phyloP scores from a whole-genome alignment of 2,329 filamentous ascomycete species.

The Fusarium agapanthi region DNA sequence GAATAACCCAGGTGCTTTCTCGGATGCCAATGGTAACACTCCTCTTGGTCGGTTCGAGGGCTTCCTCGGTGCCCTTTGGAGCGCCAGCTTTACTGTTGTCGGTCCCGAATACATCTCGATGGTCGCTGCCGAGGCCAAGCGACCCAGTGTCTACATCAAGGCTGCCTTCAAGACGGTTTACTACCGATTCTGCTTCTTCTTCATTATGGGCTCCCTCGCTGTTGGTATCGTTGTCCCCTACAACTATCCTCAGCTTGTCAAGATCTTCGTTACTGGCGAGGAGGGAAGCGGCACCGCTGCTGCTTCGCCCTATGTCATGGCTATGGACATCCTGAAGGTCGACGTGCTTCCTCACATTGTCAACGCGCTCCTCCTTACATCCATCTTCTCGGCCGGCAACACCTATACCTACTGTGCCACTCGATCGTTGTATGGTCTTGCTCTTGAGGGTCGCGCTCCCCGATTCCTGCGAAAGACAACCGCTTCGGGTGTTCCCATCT shows the following conservation, averaged over 20 bases:
- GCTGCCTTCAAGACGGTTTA: slow-evolving; percentile 78
- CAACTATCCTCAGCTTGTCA: slow-evolving; percentile 65
- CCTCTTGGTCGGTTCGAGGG: slow-evolving; percentile 74
- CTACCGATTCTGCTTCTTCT: slow-evolving; percentile 76
- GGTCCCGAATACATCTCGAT: slow-evolving; percentile 75
- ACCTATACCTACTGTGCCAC: slow-evolving; percentile 62
- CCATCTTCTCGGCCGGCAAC: slow-evolving; percentile 58
- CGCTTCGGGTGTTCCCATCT: slow-evolving; percentile 68
- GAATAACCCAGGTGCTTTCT: slow-evolving; percentile 55
- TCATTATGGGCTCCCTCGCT: slow-evolving; percentile 72
- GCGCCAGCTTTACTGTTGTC: slow-evolving; percentile 69
- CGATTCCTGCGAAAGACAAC: slow-evolving; percentile 66
- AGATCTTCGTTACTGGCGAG: slow-evolving; percentile 54
- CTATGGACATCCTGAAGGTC: slow-evolving; percentile 65
- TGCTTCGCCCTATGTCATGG: slow-evolving; percentile 70
- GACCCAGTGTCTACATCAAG: slow-evolving; percentile 70
- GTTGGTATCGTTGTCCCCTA: slow-evolving; percentile 74
- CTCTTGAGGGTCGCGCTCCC: slow-evolving; percentile 59
- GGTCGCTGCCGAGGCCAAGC: slow-evolving; percentile 74
- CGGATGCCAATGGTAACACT: slow-evolving; percentile 64
- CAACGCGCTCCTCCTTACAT: slow-evolving; percentile 60
- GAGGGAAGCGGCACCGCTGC: slow-evolving; percentile 56
- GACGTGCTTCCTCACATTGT: slow-evolving; percentile 64
- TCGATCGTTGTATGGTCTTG: slow-evolving; percentile 60
- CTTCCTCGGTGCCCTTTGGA: slow-evolving; percentile 73